phyloP scores from a whole-genome alignment of 225 moss, liverwort and hornwort species.

The Marchantia paleacea region DNA sequence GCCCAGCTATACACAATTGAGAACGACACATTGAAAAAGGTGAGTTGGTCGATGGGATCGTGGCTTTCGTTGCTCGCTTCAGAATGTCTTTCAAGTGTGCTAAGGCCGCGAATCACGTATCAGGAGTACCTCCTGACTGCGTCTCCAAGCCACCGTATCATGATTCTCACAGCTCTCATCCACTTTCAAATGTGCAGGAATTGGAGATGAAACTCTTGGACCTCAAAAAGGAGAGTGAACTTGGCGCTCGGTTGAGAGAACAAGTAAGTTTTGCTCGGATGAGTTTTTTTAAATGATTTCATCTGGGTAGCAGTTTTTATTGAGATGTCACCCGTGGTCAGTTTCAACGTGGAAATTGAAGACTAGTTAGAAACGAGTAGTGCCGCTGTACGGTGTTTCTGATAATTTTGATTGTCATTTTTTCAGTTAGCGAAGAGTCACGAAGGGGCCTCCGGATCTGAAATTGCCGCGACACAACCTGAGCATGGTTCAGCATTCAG shows the following conservation, averaged over 20 bases:
- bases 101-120: not conserved
- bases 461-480: not conserved
- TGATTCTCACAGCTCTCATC: not conserved
- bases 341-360: not conserved
- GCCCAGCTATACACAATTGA: constrained; percentile 58
- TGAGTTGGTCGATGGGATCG: constrained; percentile 10
- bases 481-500: constrained; percentile 11
- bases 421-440: constrained; percentile 21
- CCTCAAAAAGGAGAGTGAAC: constrained; percentile 43
- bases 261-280: constrained; percentile 47
- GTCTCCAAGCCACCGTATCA: not conserved
- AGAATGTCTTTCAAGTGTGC: not conserved
- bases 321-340: too few species aligned
- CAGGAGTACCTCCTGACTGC: not conserved
- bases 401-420: not conserved
- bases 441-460: not conserved
- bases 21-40: constrained; percentile 62
- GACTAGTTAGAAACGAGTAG: not conserved
- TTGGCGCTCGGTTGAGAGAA: constrained; percentile 57
- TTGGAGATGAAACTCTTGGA: constrained; percentile 49
- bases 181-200: constrained; percentile 43
- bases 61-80: not conserved
- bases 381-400: not conserved
- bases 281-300: not conserved
- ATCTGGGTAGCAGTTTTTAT: not conserved